These are phyloP conservation scores for Oryza nivara DNA, from an alignment of 176 grass and related monocot species.

Conservation along the genomic window DNA sequence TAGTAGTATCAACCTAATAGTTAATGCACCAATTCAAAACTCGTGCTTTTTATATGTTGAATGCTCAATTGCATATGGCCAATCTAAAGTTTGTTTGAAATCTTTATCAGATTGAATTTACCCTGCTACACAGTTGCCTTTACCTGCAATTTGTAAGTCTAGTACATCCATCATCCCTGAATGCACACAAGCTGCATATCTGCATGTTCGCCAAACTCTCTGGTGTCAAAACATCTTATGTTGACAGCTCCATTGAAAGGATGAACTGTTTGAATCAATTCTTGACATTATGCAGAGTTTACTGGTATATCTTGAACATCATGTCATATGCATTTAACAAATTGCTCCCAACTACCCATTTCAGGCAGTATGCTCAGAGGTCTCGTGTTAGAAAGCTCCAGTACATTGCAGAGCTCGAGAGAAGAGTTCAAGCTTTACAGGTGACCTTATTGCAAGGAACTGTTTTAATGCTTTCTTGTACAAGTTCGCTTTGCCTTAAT, in stretches of 20 bases:
- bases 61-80: no score
- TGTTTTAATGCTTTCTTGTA: background rate
- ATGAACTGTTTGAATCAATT: background rate
- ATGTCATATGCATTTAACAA: background rate
- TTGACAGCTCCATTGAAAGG: background rate
- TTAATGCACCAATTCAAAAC: no score
- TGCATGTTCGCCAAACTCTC: no score
- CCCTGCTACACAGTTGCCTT: background rate
- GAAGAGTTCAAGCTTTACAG: constrained; percentile 85
- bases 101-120: no score
- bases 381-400: constrained; percentile 89
- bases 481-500: constrained; percentile 5
- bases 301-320: constrained; percentile 13
- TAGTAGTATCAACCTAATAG: no score
- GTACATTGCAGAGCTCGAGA: constrained; percentile 92
- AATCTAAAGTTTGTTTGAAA: no score
- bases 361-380: constrained; percentile 88
- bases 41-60: no score
- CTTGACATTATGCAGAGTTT: background rate
- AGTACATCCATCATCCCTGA: background rate
- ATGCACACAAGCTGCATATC: background rate
- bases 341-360: constrained; percentile 5
- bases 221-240: background rate
- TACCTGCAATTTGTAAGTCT: background rate
- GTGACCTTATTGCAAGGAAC: constrained; percentile 38